Evolutionary conservation across 2,329 filamentous ascomycete species (phyloP).

Genomic region (Colletotrichum neosansevieriae): DNA sequence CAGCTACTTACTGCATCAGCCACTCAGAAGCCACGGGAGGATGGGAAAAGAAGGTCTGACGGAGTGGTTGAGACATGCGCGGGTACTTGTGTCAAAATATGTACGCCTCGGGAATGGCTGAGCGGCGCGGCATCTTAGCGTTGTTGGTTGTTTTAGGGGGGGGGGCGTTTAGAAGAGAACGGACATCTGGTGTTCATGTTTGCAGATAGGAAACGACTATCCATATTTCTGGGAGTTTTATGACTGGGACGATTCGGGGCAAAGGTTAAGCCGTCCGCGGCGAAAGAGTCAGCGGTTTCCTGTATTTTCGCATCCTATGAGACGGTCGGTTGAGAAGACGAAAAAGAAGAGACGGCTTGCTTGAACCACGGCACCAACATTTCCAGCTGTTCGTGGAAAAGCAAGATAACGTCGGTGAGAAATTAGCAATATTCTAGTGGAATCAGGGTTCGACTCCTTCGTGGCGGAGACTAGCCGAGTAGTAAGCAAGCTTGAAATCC

Average conservation of each 20-base stretch:
- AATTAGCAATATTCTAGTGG: neutral
- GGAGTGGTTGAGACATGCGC: conserved; percentile 29
- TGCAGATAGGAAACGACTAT: neutral
- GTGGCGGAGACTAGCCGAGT: conserved; percentile 7
- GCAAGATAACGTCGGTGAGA: conserved; percentile 1
- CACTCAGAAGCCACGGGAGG: conserved; percentile 2
- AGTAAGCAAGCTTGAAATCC: neutral
- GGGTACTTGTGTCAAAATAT: conserved; percentile 34
- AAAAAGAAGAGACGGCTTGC: conserved; percentile 20
- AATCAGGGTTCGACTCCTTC: neutral
- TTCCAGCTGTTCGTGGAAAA: neutral
- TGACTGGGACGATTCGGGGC: neutral
- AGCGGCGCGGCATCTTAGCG: conserved; percentile 24
- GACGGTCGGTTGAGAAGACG: neutral
- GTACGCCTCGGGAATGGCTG: conserved; percentile 38
- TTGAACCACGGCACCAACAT: conserved; percentile 19
- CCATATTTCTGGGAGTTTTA: no score
- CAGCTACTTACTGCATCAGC: neutral
- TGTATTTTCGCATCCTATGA: neutral
- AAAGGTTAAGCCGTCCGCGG: conserved; percentile 17
- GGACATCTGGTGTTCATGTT: neutral
- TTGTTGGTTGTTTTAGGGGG: neutral
- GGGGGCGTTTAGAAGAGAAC: conserved; percentile 6
- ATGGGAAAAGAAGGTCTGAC: neutral
- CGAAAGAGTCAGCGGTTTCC: conserved; percentile 2